phyloP scores from a whole-genome alignment of 2,329 filamentous ascomycete genomes.

The Seiridium unicorne region DNA sequence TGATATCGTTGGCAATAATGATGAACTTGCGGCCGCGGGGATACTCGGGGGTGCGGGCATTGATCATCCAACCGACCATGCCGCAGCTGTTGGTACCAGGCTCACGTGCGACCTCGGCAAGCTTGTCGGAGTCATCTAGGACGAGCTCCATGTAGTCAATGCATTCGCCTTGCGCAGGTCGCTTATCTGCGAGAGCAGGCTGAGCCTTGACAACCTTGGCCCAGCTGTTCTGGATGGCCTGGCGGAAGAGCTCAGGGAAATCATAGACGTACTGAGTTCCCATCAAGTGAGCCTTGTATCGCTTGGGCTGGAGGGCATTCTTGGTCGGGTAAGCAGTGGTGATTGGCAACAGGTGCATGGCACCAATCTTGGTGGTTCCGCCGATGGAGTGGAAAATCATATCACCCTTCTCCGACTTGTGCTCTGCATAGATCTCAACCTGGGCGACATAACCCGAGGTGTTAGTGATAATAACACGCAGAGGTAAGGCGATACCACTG shows the following conservation, averaged over 20 bases:
- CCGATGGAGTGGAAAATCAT: constrained; percentile 99
- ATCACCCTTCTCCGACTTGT: constrained; percentile 95
- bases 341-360: constrained; percentile 90
- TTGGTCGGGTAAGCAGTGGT: constrained; percentile 94
- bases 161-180: constrained; percentile 84
- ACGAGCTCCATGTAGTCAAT: constrained; percentile 93
- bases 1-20: constrained; percentile 98
- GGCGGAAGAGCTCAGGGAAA: constrained; percentile 98
- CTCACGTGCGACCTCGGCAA: constrained; percentile 91
- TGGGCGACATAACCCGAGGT: constrained; percentile 97
- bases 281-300: constrained; percentile 99
- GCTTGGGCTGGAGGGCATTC: constrained; percentile 97
- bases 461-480: constrained; percentile 96
- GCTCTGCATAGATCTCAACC: constrained; percentile 96
- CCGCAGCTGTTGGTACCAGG: constrained; percentile 93
- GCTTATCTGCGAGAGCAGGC: constrained; percentile 71
- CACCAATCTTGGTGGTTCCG: constrained; percentile 89
- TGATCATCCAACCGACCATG: constrained; percentile 98
- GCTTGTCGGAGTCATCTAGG: constrained; percentile 87
- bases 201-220: constrained; percentile 71
- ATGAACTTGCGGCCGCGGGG: constrained; percentile 89
- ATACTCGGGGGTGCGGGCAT: constrained; percentile 93
- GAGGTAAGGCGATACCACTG: constrained; percentile 82
- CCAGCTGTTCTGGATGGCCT: constrained; percentile 97
- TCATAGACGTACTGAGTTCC: constrained; percentile 99